Conservation (phyloP, 192 early-diverging fungal genomes). For the Coemansia asiatica region DNA sequence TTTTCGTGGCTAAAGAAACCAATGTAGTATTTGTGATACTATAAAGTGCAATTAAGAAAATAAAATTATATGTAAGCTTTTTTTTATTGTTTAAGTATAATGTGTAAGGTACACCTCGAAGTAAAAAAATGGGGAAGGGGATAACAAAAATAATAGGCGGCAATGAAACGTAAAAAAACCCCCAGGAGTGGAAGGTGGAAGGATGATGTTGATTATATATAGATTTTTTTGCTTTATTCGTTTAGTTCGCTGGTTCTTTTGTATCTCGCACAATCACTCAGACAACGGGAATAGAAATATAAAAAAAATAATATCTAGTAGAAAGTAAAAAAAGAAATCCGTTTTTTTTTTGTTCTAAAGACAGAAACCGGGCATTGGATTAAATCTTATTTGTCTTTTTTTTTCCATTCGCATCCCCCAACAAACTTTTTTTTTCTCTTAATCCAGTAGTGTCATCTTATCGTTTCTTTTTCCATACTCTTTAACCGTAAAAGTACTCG, state of each 20-base stretch:
- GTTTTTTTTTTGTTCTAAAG: background rate
- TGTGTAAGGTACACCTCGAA: conserved; percentile 13
- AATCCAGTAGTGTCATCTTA: background rate
- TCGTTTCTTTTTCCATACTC: background rate
- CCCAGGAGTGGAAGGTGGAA: background rate
- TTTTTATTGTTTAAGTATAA: background rate
- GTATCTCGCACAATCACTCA: background rate
- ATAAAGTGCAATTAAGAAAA: background rate
- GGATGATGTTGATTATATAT: background rate
- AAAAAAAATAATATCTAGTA: background rate
- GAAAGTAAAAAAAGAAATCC: background rate
- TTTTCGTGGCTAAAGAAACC: background rate
- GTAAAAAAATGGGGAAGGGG: background rate
- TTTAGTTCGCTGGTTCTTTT: background rate
- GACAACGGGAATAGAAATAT: background rate
- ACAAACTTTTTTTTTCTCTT: background rate
- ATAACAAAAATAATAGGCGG: background rate
- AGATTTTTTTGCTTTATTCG: too few relatives aligned
- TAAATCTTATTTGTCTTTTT: background rate
- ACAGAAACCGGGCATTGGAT: background rate
- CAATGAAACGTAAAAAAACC: too few relatives aligned
- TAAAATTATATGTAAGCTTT: background rate
- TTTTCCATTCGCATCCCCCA: background rate
- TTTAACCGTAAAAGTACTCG: background rate
- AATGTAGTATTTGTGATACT: too few relatives aligned